These are phyloP conservation scores for Wickerhamomyces mucosus DNA, from an alignment of 805 yeast genomes.

Conservation along the genomic window DNA sequence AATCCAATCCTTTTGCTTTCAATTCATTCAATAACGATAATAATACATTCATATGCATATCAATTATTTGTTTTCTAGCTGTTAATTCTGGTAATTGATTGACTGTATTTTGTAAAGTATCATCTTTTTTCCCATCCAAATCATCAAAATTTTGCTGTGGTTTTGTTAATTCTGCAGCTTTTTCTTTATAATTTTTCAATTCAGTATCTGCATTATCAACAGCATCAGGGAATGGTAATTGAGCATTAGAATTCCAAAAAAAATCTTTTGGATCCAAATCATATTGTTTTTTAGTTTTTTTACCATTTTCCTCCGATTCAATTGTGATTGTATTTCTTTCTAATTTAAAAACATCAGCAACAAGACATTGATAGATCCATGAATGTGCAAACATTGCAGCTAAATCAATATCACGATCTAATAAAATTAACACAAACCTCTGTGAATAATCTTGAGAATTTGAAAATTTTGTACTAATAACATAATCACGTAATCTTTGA, in stretches of 20 bases:
- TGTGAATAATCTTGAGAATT: constrained; percentile 27
- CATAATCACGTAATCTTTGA: constrained; percentile 73
- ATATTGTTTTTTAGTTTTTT: constrained; percentile 44
- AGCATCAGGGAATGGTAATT: constrained; percentile 95
- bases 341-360: constrained; percentile 81
- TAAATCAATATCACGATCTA: constrained; percentile 86
- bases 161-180: constrained; percentile 77
- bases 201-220: constrained; percentile 92
- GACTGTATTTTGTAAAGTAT: constrained; percentile 71
- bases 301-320: constrained; percentile 28
- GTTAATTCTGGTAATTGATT: constrained; percentile 89
- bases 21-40: constrained; percentile 75
- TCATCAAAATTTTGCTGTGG: constrained; percentile 66
- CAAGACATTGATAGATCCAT: constrained; percentile 96
- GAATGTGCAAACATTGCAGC: constrained; percentile 94
- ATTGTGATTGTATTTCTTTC: constrained; percentile 75
- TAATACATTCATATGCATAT: constrained; percentile 94
- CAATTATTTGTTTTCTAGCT: constrained; percentile 77
- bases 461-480: constrained; percentile 46
- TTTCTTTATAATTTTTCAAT: constrained; percentile 69
- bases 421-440: constrained; percentile 66
- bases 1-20: constrained; percentile 80
- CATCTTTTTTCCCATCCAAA: constrained; percentile 48
- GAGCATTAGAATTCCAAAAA: constrained; percentile 81
- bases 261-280: constrained; percentile 92